A percentile compares a stretch with the other conserved stretches of the same genome.
Evolutionary conservation across 2,329 filamentous ascomycete genomes (phyloP).

Genomic region (Aureobasidium sp.): DNA sequence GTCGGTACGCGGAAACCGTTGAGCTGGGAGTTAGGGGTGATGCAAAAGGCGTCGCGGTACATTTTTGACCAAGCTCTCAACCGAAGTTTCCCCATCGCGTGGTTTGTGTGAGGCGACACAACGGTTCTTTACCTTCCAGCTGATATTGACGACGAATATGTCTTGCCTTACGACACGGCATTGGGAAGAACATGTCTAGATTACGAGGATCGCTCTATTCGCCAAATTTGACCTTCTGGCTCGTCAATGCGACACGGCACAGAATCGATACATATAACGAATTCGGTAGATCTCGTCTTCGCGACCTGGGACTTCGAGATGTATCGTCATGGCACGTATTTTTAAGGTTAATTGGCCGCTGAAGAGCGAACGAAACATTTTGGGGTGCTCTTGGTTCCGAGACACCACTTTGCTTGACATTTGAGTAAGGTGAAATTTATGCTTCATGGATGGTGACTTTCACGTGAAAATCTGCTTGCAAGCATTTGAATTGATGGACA

Average conservation of each 20-base stretch:
- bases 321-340: not conserved
- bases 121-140: not conserved
- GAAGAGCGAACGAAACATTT: not conserved
- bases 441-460: not conserved
- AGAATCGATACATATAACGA: not conserved
- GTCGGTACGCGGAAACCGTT: not conserved
- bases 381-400: not conserved
- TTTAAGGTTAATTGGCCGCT: conserved; percentile 1
- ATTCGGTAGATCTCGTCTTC: not conserved
- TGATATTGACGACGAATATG: conserved; percentile 6
- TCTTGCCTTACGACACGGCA: not conserved
- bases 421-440: not conserved
- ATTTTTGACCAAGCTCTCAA: not conserved
- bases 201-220: not conserved
- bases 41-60: conserved; percentile 6
- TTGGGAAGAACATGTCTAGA: not conserved
- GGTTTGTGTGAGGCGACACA: conserved; percentile 5
- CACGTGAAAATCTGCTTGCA: not conserved
- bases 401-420: not conserved
- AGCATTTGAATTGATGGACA: not conserved
- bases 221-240: not conserved
- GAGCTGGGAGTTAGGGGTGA: conserved; percentile 4
- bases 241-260: not conserved
- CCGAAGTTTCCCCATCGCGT: conserved; percentile 10
- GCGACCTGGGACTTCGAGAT: not conserved